These are phyloP conservation scores for Trichoderma sp. DNA, from an alignment of 2,329 filamentous ascomycete genomes.

Conservation along the genomic window DNA sequence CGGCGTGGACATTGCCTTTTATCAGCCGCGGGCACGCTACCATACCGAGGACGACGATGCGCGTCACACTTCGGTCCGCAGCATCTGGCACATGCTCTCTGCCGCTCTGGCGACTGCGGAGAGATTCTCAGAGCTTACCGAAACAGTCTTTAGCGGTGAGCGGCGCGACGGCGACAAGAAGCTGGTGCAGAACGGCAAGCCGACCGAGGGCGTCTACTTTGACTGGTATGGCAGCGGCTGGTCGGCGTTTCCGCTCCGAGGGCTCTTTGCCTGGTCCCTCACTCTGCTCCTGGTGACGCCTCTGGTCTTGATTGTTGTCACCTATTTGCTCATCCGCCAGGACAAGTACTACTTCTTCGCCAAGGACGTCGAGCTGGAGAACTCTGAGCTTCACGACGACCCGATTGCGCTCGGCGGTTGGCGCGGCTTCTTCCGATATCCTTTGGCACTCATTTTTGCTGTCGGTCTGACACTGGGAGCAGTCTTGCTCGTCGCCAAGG, in stretches of 20 bases:
- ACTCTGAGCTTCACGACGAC: conserved; percentile 59
- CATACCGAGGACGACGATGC: conserved; percentile 89
- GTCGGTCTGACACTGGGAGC: conserved; percentile 69
- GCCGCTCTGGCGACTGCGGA: conserved; percentile 75
- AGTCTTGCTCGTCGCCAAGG: conserved; percentile 74
- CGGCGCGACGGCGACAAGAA: conserved; percentile 57
- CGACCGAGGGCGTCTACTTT: conserved; percentile 83
- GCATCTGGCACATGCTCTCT: conserved; percentile 94
- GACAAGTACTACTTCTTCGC: conserved; percentile 92
- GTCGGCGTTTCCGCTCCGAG: conserved; percentile 76
- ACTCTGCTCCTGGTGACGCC: conserved; percentile 80
- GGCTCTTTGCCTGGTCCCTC: conserved; percentile 85
- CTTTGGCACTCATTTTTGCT: conserved; percentile 70
- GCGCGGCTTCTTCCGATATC: conserved; percentile 82
- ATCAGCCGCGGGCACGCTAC: conserved; percentile 80
- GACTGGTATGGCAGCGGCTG: conserved; percentile 83
- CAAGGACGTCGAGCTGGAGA: conserved; percentile 55
- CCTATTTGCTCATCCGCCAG: conserved; percentile 66
- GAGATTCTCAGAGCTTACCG: conserved; percentile 68
- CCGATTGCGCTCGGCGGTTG: conserved; percentile 70
- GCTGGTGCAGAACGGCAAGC: conserved; percentile 67
- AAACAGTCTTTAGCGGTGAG: conserved; percentile 65
- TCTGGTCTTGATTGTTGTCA: conserved; percentile 68
- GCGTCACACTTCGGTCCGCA: conserved; percentile 69
- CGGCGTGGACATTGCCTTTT: conserved; percentile 91